Evolutionary conservation across 768 basidiomycete genomes (phyloP), one percentile per base, ranked within the genome.

Genomic region (Sistotremastrum suecicum): DNA sequence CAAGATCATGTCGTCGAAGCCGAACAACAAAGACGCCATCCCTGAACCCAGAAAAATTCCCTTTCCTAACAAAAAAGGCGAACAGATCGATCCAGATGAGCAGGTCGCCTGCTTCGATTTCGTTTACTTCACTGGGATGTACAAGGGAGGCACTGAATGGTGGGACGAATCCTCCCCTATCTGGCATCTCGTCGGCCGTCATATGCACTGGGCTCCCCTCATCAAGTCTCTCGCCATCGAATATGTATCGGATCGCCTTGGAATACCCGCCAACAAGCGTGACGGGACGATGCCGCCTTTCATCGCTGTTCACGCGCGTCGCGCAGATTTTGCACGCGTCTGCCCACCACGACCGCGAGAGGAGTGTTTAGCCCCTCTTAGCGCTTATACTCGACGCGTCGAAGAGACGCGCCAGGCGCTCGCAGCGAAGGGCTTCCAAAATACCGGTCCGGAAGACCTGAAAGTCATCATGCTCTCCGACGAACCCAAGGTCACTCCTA

Each of bases 391-490:
- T n/a, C 64, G 68, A 44, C 69, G 73, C 37, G 75, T 80, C 4
- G 61, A 69, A 4, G 76, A 78, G 55, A 67, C 77, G 4, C 68
- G 72, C 52, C 60, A 64, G 12, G 20, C 20, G 20, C 54, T 79
- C 36, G 48, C 59, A 43, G 59, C 66, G 42, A 63, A 63, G 36
- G 20, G 20, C 20, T 20, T 20, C 20, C 20, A 20, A 20, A 20
- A 20, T 20, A 70, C 66, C 46, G 69, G 72, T 3, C 58, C 74
- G 4, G 56, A 49, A 5, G 70, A 71, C n/a, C 58, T 70, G 4
- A 66, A 74, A 50, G 72, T 80, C 29, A 65, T 82, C 39, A 68
- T 80, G 67, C 80, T 77, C 11, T 78, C 75, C 49, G 80, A 82
- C 53, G 78, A 82, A 54, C 20, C 20, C 20, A 20, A 20, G 20